Base-by-base conservation (phyloP, 768 basidiomycete species). In the Tulasnella sp. region DNA sequence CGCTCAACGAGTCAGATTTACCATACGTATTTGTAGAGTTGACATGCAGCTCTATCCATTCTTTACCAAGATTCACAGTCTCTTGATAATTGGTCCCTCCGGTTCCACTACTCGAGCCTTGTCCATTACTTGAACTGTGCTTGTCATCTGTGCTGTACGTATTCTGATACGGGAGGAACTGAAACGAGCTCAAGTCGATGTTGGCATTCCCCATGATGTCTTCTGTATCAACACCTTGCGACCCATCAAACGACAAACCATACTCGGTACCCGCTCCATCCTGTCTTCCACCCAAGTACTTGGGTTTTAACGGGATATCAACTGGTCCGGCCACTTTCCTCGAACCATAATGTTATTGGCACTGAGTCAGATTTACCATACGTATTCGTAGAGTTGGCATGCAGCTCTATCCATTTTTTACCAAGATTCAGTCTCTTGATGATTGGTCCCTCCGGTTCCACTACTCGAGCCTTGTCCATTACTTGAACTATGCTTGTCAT, bases 131-230 rank as follows among this genome's bases (percentile, higher is more conserved):
- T n/a, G n/a, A n/a, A n/a, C n/a, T n/a, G n/a, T n/a, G n/a, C n/a
- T n/a, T n/a, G n/a, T n/a, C n/a, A n/a, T n/a, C n/a, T 19, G 69
- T 52, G 27, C 65, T 72, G 57, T 80, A 81, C 32, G 63, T 60
- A 54, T 75, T 70, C 61, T 83, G 81, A 58, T 83, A 78, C n/a
- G 81, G 80, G 71, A 82, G 81, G 22, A 81, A 56, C 51, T 75
- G 77, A 69, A 79, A 79, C 15, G 75, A 68, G 28, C 70, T 65
- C 56, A 79, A 80, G 5, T 70, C 73, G 54, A 83, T 74, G 9
- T 72, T 35, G 0, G 75, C 75, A 51, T 78, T 77, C 46, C 63
- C 74, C 48, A 70, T 54, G 45, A 83, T 77, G 54, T 82, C 81
- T 57, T 78, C 74, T 48, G 72, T 75, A 60, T 83, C 81, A 16